Conservation (phyloP, 2,329 filamentous ascomycete genomes). For the Clarireedia hainanense region DNA sequence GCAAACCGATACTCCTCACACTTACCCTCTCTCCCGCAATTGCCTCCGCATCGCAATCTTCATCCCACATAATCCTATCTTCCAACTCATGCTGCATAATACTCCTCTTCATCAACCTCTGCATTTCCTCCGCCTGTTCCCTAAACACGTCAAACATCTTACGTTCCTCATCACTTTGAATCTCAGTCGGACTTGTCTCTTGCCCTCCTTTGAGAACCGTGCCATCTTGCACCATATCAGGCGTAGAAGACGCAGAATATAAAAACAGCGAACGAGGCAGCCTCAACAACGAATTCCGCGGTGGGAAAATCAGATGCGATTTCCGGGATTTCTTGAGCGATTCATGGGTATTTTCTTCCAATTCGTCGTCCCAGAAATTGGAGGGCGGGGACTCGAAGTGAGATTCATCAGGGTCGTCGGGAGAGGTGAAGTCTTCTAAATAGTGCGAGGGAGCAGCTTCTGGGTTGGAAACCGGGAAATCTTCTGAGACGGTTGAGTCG, state of each 20-base stretch:
- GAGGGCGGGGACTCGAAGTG: background rate
- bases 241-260: background rate
- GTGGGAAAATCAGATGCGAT: conserved; percentile 23
- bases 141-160: background rate
- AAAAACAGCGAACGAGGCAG: conserved; percentile 23
- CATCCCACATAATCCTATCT: background rate
- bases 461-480: background rate
- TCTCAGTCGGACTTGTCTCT: background rate
- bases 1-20: conserved; percentile 6
- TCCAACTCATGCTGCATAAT: conserved; percentile 17
- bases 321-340: conserved; percentile 8
- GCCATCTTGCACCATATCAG: too few relatives aligned
- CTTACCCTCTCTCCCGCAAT: conserved; percentile 15
- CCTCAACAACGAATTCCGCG: conserved; percentile 13
- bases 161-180: background rate
- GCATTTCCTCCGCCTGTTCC: conserved; percentile 21
- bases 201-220: too few relatives aligned
- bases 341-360: background rate
- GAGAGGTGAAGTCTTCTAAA: background rate
- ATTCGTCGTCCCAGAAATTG: background rate
- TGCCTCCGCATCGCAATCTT: conserved; percentile 14
- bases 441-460: background rate
- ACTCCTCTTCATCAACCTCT: conserved; percentile 21
- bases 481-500: background rate
- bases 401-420: background rate